Evolutionary conservation across 2,329 filamentous ascomycete genomes (phyloP), one percentile per base, ranked within the genome.

Genomic region (Colletotrichum sp.): DNA sequence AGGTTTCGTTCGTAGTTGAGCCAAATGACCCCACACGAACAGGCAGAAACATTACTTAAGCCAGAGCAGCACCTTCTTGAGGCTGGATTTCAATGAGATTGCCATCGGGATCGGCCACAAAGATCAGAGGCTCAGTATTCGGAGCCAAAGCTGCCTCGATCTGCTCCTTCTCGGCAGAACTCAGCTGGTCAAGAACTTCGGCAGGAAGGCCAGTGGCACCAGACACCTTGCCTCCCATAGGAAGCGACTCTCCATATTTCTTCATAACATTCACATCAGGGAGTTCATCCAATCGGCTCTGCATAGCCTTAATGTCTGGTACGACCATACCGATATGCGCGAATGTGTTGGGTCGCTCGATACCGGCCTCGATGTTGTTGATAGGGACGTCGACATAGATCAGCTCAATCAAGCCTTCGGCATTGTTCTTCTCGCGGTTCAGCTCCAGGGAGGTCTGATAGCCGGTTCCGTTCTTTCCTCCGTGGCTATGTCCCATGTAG

Each of bases 401-500:
- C 13, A 84, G 74, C 77, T 83, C 82, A 4, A 84, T 63, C 33
- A 84, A 69, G 3, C 82, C 82, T 33, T 78, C 77, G 12, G 75
- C 72, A 64, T 82, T 83, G 74, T 80, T 82, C 79, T 84, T 84
- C 54, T 83, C 77, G 9, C 79, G 76, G 24, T 75, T 65, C 57
- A 84, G 75, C 73, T 84, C 82, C 8, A 66, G 76, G 21, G 79
- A 78, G 3, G 80, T 83, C 76, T 84, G 82, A 69, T 79, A 84
- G 13, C 80, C 83, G 6, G 80, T 82, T 27, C 83, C 83, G 73
- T 83, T 84, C 57, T 78, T 78, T n/a, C 83, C 82, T 66, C 82
- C 83, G 54, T 82, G 80, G 33, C 78, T 76, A 70, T 84, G 81
- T 51, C 78, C 81, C 76, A 84, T 78, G 76, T 84, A 84, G 55